Evolutionary conservation across 176 grass and related monocot genomes (phyloP).

Genomic region (Luzula sylvatica): DNA sequence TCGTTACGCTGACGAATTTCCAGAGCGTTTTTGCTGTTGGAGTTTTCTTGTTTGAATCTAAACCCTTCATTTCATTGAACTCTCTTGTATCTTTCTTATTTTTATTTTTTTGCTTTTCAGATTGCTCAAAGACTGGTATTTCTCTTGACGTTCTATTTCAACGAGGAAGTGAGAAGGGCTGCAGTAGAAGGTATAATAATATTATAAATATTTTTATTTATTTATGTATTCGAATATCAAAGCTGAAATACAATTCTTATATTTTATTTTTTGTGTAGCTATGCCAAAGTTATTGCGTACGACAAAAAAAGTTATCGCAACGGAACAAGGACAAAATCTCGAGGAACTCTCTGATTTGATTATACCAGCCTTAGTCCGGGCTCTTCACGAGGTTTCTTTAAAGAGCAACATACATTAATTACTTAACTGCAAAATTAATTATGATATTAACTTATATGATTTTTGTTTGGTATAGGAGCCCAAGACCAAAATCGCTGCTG

Average conservation of each 20-base stretch:
- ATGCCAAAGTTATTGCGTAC: constrained; percentile 91
- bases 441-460: too few species aligned
- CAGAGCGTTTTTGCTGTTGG: constrained; percentile 96
- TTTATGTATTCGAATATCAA: too few species aligned
- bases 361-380: constrained; percentile 88
- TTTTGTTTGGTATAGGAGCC: too few species aligned
- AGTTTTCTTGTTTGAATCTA: constrained; percentile 68
- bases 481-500: too few species aligned
- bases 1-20: constrained; percentile 96
- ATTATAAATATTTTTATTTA: constrained; percentile 5
- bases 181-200: constrained; percentile 70
- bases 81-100: neutral
- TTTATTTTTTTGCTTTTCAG: constrained; percentile 23
- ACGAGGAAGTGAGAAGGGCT: constrained; percentile 98
- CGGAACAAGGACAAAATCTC: constrained; percentile 70
- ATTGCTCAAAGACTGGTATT: constrained; percentile 89
- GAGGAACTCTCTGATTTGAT: constrained; percentile 93
- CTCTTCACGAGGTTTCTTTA: too few species aligned
- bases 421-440: too few species aligned
- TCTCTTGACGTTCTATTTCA: constrained; percentile 94
- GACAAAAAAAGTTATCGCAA: constrained; percentile 86
- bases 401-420: too few species aligned
- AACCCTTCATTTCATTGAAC: too few species aligned
- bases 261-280: constrained; percentile 35
- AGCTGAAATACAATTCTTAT: too few species aligned